Percentiles rank a stretch among this genome's conserved stretches.
Conservation (phyloP, 768 basidiomycete genomes). For the Hemileccinum rubropunctum region DNA sequence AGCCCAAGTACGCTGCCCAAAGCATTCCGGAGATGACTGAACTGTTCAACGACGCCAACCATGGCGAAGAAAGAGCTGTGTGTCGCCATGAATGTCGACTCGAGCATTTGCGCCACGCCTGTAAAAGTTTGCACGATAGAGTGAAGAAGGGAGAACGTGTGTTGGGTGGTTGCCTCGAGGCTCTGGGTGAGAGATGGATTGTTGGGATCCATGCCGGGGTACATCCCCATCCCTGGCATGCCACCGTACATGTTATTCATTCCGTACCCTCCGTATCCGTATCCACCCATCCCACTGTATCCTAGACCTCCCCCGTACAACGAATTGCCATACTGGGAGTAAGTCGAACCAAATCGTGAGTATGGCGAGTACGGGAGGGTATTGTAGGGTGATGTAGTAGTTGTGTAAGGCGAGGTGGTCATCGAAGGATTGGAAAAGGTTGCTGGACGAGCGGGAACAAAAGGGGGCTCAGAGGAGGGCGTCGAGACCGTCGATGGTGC, state of each 20-base stretch:
- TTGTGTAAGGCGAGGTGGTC: slow-evolving; percentile 20
- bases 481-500: slow-evolving; percentile 19
- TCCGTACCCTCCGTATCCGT: slow-evolving; percentile 46
- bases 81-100: slow-evolving; percentile 96
- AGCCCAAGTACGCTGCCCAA: slow-evolving; percentile 91
- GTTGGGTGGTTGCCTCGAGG: slow-evolving; percentile 85
- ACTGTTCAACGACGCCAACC: slow-evolving; percentile 95
- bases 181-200: slow-evolving; percentile 77
- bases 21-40: slow-evolving; percentile 86
- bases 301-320: slow-evolving; percentile 32
- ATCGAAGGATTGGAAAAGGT: slow-evolving; percentile 42
- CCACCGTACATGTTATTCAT: slow-evolving; percentile 48
- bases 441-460: slow-evolving; percentile 64
- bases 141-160: slow-evolving; percentile 91
- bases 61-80: slow-evolving; percentile 95
- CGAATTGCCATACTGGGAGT: slow-evolving; percentile 34
- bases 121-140: slow-evolving; percentile 94
- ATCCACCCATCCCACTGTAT: slow-evolving; percentile 45
- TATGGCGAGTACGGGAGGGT: slow-evolving; percentile 49
- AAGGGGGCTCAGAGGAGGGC: slow-evolving; percentile 35
- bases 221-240: slow-evolving; percentile 38
- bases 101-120: slow-evolving; percentile 96
- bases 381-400: slow-evolving; percentile 40
- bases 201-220: slow-evolving; percentile 44
- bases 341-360: slow-evolving; percentile 34